Base-by-base conservation (phyloP, 257 asterid species). In the Echium plantagineum region DNA sequence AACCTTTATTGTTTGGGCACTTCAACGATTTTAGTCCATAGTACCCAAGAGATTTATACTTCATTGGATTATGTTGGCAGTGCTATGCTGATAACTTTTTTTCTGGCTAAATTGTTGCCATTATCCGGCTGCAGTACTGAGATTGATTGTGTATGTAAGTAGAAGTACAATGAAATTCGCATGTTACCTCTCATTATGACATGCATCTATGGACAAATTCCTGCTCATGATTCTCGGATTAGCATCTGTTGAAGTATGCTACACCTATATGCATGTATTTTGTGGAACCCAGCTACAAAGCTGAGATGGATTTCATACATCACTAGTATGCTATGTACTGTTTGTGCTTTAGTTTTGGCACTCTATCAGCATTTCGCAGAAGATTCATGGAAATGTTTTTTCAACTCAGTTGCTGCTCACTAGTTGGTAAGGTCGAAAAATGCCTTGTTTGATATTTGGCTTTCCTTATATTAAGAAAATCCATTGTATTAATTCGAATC, bases 371-470 rank as follows among this genome's bases (percentile, higher is more conserved):
- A 80, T 74, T 72, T 70, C 85, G 83, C 94, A 24, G 97, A 83
- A 77, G 97, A 75, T 72, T 78, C 94, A 74, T 84, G 88, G 91
- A 60, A 53, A 53, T 53, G 67, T 80, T 81, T 83, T 78, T 53
- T 79, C 85, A 73, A 75, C 86, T 78, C 83, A 57, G 90, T 80
- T 74, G 97, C 97, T 78, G 97, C 91, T 73, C 62, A 73, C 51
- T 83, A 69, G 89, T 90, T 76, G 96, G 96, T 90, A 87, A 90
- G 95, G 84, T 80, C 72, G 77, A 75, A 63, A 72, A 63, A 72
- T 74, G 79, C 65, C 75, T 75, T 69, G 80, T 80, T 77, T 80
- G 75, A 78, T 75, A 68, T 64, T 66, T 77, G 79, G 71, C 62
- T 68, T 73, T 74, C 73, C 60, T 55, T 73, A 57, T 35, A 52